phyloP scores from a whole-genome alignment of 768 basidiomycete genomes.

The Collybiopsis confluens region DNA sequence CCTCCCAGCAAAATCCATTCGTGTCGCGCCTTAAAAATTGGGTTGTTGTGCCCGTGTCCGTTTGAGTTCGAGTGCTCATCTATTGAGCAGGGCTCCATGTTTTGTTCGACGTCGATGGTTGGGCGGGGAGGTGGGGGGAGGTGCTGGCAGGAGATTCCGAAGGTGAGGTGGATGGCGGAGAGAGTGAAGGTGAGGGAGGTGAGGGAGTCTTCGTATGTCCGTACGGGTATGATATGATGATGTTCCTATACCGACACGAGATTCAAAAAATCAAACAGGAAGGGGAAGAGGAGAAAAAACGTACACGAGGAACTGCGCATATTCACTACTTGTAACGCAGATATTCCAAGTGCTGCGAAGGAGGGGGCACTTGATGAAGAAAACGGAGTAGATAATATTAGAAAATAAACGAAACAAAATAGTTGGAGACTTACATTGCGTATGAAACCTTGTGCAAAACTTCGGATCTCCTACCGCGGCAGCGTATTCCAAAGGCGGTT shows the following conservation, averaged over 20 bases:
- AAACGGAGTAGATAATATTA: neutral
- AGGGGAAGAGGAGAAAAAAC: constrained; percentile 15
- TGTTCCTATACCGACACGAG: constrained; percentile 48
- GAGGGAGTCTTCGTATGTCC: constrained; percentile 30
- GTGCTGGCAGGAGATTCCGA: neutral
- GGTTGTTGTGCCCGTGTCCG: too few species aligned
- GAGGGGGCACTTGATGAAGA: too few species aligned
- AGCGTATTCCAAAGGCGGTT: constrained; percentile 57
- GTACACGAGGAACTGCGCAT: constrained; percentile 74
- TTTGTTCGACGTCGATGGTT: constrained; percentile 4
- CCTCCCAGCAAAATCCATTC: constrained; percentile 54
- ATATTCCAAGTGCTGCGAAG: constrained; percentile 62
- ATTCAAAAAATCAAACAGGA: neutral
- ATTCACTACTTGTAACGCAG: constrained; percentile 75
- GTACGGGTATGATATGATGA: constrained; percentile 75
- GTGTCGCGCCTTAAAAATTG: constrained; percentile 46
- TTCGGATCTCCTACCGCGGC: constrained; percentile 52
- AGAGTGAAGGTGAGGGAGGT: neutral
- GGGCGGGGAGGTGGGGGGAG: constrained; percentile 8
- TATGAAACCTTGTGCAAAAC: constrained; percentile 59
- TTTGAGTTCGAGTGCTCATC: too few species aligned
- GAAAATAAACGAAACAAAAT: neutral
- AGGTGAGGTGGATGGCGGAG: too few species aligned
- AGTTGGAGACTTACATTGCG: constrained; percentile 40
- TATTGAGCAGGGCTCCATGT: too few species aligned